Conservation (phyloP, 345 rosid species). For the Pistacia atlantica region DNA sequence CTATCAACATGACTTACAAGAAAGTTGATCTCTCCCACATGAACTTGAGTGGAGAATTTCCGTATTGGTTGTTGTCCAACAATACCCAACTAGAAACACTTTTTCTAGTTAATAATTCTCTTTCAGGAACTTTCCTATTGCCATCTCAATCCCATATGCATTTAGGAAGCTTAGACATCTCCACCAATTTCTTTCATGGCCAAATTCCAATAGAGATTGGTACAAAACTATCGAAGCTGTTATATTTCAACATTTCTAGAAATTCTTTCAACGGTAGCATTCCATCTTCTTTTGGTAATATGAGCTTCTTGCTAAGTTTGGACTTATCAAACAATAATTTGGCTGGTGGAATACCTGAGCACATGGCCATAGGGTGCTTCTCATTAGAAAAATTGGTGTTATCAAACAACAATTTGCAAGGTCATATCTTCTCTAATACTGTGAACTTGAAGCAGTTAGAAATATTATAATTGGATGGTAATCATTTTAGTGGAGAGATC, state of each 20-base stretch:
- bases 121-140: conserved; percentile 4
- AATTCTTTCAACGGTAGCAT: conserved; percentile 3
- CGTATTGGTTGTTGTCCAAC: neutral
- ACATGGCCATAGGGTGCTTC: neutral
- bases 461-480: neutral
- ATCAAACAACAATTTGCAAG: conserved; percentile 3
- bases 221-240: neutral
- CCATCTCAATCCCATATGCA: conserved; percentile 9
- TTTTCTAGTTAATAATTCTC: neutral
- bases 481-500: no score
- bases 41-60: neutral
- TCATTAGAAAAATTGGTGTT: neutral
- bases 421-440: neutral
- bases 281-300: neutral
- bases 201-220: conserved; percentile 6
- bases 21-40: neutral
- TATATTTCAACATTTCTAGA: neutral
- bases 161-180: conserved; percentile 9
- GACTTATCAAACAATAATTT: neutral
- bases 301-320: neutral
- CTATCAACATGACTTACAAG: neutral
- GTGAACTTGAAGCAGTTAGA: neutral
- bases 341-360: neutral
- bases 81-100: neutral
- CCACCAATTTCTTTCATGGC: neutral